These are phyloP conservation scores for Drosera capensis DNA, from an alignment of 148 eudicot genomes.

Conservation along the genomic window DNA sequence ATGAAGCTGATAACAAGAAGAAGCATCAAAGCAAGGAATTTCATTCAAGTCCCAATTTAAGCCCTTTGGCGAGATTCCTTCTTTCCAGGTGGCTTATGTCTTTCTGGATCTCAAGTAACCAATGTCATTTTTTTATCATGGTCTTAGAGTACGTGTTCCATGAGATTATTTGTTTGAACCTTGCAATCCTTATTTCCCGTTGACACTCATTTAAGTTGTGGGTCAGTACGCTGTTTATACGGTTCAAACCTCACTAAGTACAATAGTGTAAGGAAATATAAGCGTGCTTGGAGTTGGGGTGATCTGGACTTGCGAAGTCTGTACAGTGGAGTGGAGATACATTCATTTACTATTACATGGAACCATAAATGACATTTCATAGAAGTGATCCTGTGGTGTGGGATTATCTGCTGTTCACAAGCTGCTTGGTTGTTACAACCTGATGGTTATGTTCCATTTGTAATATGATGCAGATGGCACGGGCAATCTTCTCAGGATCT, in stretches of 20 bases:
- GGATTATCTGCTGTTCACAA: too few species aligned
- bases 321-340: too few species aligned
- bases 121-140: neutral
- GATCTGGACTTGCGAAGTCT: too few species aligned
- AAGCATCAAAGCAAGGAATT: constrained; percentile 47
- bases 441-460: neutral
- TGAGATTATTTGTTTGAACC: neutral
- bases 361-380: too few species aligned
- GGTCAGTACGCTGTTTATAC: too few species aligned
- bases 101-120: neutral
- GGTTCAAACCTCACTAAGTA: too few species aligned
- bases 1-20: constrained; percentile 52
- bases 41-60: constrained; percentile 57
- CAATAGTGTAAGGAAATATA: too few species aligned
- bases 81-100: constrained; percentile 58
- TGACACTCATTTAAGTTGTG: too few species aligned
- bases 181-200: too few species aligned
- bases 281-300: too few species aligned
- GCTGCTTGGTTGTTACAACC: neutral
- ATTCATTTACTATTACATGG: too few species aligned
- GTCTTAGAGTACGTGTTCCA: neutral
- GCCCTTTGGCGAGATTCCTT: constrained; percentile 75
- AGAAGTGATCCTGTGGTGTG: too few species aligned
- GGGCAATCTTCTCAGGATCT: constrained; percentile 77
- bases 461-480: constrained; percentile 69